These are phyloP conservation scores for Rhizopogon roseolus DNA, from an alignment of 768 basidiomycete genomes.

Conservation along the genomic window DNA sequence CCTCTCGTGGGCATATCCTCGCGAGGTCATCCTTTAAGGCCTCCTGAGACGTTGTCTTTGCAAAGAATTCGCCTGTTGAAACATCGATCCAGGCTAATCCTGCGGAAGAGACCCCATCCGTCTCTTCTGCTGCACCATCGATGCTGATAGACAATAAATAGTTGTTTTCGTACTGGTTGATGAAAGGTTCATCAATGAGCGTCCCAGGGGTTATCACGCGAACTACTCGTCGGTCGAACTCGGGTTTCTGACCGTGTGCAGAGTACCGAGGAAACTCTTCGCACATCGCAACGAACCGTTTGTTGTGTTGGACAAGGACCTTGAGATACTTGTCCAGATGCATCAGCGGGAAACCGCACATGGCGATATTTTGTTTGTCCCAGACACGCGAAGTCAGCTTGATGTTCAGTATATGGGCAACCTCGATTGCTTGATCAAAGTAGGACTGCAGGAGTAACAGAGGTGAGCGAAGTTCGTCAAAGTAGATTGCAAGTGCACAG, in stretches of 20 bases:
- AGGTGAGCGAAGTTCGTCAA: conserved; percentile 4
- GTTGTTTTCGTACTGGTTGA: conserved; percentile 84
- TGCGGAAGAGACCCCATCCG: conserved; percentile 17
- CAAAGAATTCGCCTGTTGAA: conserved; percentile 91
- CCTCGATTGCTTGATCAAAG: conserved; percentile 83
- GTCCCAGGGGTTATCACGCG: conserved; percentile 93
- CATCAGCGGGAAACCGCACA: conserved; percentile 88
- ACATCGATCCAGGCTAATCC: conserved; percentile 94
- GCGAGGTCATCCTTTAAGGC: conserved; percentile 76
- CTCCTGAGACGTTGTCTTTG: conserved; percentile 51
- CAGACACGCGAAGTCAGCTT: conserved; percentile 77
- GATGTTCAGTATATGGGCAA: conserved; percentile 74
- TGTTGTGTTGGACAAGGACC: conserved; percentile 75
- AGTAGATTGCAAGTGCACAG: conserved; percentile 4
- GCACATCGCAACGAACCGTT: conserved; percentile 86
- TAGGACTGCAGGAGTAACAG: conserved; percentile 60
- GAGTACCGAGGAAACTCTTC: conserved; percentile 74
- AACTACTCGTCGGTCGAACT: conserved; percentile 76
- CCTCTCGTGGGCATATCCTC: conserved; percentile 76
- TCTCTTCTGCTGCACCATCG: conserved; percentile 4
- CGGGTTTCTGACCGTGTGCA: conserved; percentile 43
- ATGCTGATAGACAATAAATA: conserved; percentile 70
- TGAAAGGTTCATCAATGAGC: conserved; percentile 85
- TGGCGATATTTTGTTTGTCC: conserved; percentile 63
- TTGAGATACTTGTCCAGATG: conserved; percentile 88